Evolutionary conservation across 1,139 yeast species (phyloP), one percentile per base, ranked within the genome.

Genomic region (Yamadazyma mexicana): DNA sequence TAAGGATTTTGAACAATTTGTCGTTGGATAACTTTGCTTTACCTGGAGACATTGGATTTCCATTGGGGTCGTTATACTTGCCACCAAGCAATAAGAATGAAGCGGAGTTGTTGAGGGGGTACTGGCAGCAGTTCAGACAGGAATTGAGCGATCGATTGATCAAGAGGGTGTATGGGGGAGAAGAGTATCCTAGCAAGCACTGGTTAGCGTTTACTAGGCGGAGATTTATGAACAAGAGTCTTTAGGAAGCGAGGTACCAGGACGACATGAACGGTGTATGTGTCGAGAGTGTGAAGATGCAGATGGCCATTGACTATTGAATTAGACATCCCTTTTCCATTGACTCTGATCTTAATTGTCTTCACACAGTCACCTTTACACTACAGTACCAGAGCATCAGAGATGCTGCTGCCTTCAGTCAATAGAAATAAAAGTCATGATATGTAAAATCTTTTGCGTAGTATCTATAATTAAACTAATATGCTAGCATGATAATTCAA

Each of bases 171-270:
- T 92, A 88, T 61, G 67, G 62, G 9, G 81, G 79, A 37, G 71
- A 62, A 33, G 42, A 41, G 12, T 44, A 40, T 33, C 92, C 94
- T 41, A 80, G 86, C 49, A 84, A 92, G 69, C 83, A 77, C 67
- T 92, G 99, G 99, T 70, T 94, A 54, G 96, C 98, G 2, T 92
- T 94, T 62, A 87, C 96, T 33, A 83, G 94, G 66, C 83, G 95
- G 67, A 81, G 88, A 59, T 92, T 92, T 61, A 92, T 92, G 98
- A 92, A 92, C 67, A 87, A 88, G 66, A 72, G 79, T 52, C 66
- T 77, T 51, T 77, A 61, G 32, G 17, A n/a, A 17, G 23, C 23
- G 9, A 6, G 6, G 23, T 20, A 20, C 23, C n/a, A n/a, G n/a
- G n/a, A n/a, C n/a, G n/a, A n/a, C n/a, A n/a, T n/a, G n/a, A n/a